Percentiles rank a stretch among this genome's conserved stretches.
These are phyloP conservation scores for Nemania serpens DNA, from an alignment of 2,329 filamentous ascomycete species.

Conservation along the genomic window DNA sequence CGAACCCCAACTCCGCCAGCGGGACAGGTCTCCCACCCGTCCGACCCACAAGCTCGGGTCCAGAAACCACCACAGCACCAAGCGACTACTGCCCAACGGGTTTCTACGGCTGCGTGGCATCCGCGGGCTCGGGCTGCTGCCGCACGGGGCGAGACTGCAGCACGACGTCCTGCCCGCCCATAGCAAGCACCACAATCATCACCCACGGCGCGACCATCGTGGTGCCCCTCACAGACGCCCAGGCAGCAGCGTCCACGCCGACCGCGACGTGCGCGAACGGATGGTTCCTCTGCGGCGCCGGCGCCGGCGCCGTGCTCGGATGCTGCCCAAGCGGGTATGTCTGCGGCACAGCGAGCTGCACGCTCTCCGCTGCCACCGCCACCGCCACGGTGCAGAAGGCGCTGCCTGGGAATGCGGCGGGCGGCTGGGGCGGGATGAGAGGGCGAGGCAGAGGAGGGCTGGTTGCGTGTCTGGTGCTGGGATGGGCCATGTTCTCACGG, in stretches of 20 bases:
- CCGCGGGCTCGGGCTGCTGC: conserved; percentile 84
- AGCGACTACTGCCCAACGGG: conserved; percentile 75
- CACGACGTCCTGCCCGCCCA: conserved; percentile 74
- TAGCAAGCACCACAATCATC: conserved; percentile 63
- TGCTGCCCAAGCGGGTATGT: conserved; percentile 82
- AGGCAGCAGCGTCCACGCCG: conserved; percentile 40
- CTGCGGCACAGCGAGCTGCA: conserved; percentile 76
- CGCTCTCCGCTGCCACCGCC: conserved; percentile 55
- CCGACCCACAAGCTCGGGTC: conserved; percentile 41
- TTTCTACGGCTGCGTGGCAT: conserved; percentile 88
- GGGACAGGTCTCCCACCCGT: conserved; percentile 45
- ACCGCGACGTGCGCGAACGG: conserved; percentile 68
- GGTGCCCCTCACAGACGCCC: conserved; percentile 58
- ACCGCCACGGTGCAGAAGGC: conserved; percentile 63
- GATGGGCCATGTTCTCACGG: conserved; percentile 6
- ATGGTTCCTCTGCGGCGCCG: conserved; percentile 73
- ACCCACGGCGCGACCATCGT: conserved; percentile 72
- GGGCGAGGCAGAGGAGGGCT: background rate
- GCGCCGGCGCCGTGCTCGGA: conserved; percentile 67
- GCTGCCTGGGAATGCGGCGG: conserved; percentile 38
- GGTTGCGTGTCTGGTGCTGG: conserved; percentile 9
- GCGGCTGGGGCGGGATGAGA: background rate
- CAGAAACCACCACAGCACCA: conserved; percentile 16
- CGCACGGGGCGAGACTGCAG: conserved; percentile 85
- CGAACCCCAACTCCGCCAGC: conserved; percentile 39